These are phyloP conservation scores for Candolleomyces eurysporus DNA, from an alignment of 768 basidiomycete genomes.

Conservation along the genomic window DNA sequence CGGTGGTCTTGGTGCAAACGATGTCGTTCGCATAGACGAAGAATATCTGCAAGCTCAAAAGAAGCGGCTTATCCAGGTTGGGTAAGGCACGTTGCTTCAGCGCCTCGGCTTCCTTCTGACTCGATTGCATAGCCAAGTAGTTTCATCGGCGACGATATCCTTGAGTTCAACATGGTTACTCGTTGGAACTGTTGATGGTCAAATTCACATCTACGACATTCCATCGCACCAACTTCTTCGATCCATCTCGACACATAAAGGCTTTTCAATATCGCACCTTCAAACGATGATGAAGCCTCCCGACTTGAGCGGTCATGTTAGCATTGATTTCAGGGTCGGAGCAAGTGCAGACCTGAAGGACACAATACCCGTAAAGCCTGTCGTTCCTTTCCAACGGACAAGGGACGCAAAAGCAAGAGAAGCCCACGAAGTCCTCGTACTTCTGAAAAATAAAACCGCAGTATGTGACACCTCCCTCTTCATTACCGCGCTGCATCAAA, in stretches of 20 bases:
- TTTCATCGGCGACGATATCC: conserved; percentile 76
- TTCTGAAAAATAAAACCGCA: conserved; percentile 50
- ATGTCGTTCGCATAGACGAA: conserved; percentile 67
- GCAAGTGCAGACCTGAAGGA: conserved; percentile 48
- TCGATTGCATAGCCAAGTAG: conserved; percentile 51
- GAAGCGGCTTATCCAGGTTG: conserved; percentile 67
- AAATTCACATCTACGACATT: conserved; percentile 81
- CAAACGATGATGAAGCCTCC: conserved; percentile 80
- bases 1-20: conserved; percentile 69
- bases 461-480: conserved; percentile 8
- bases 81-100: conserved; percentile 38
- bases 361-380: conserved; percentile 60
- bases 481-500: conserved; percentile 4
- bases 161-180: conserved; percentile 74
- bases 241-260: conserved; percentile 71
- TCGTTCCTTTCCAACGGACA: conserved; percentile 72
- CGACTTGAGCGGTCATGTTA: conserved; percentile 82
- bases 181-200: conserved; percentile 73
- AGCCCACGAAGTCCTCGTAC: conserved; percentile 65
- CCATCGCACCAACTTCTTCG: conserved; percentile 89
- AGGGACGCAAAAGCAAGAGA: conserved; percentile 66
- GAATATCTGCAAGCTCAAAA: conserved; percentile 46
- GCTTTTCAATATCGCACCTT: conserved; percentile 68
- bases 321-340: conserved; percentile 44
- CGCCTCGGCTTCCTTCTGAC: not conserved